These are phyloP conservation scores for Peronospora destructor DNA, from an alignment of 352 stramenopile genomes.

Conservation along the genomic window DNA sequence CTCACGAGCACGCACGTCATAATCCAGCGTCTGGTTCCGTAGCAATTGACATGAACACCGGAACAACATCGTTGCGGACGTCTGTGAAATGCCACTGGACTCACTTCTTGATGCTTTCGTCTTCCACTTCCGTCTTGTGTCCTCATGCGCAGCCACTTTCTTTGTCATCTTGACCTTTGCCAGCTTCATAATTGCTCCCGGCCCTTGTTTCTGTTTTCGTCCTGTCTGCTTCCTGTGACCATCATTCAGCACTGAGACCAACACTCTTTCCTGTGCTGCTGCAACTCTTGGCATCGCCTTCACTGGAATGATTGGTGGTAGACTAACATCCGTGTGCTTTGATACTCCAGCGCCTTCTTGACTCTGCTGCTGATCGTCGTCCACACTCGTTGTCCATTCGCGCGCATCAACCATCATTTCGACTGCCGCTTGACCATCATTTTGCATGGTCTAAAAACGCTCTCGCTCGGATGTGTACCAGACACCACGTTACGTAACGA, in stretches of 20 bases:
- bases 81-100: slow-evolving; percentile 13
- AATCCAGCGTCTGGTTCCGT: slow-evolving; percentile 33
- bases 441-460: slow-evolving; percentile 2
- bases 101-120: not conserved
- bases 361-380: slow-evolving; percentile 1
- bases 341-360: not conserved
- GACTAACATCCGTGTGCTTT: not conserved
- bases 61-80: slow-evolving; percentile 38
- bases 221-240: not conserved
- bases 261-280: slow-evolving; percentile 1
- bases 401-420: slow-evolving; percentile 9
- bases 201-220: slow-evolving; percentile 1
- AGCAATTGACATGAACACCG: slow-evolving; percentile 36
- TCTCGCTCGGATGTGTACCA: not conserved
- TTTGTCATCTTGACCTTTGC: slow-evolving; percentile 3
- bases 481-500: not conserved
- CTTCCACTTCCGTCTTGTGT: slow-evolving; percentile 21
- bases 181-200: slow-evolving; percentile 2
- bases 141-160: slow-evolving; percentile 13
- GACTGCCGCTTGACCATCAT: slow-evolving; percentile 7
- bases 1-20: slow-evolving; percentile 37
- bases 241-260: not conserved
- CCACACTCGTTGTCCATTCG: slow-evolving; percentile 19
- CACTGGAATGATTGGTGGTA: slow-evolving; percentile 3
- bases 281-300: slow-evolving; percentile 1